These are phyloP conservation scores for Argentina anserina DNA, from an alignment of 306 rosid genomes.

Conservation along the genomic window DNA sequence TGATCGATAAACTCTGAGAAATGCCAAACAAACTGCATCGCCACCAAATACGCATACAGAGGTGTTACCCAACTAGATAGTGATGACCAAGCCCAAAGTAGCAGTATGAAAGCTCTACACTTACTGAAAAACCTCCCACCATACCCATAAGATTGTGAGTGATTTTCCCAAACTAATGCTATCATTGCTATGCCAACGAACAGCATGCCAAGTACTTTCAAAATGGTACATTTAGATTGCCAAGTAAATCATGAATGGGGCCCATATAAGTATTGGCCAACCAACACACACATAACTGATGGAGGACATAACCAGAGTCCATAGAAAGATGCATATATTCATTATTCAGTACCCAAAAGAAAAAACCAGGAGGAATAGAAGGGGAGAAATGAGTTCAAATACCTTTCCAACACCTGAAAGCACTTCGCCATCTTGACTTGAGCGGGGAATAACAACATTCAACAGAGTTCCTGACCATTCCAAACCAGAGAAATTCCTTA, in stretches of 20 bases:
- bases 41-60: not conserved
- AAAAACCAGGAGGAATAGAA: not conserved
- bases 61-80: not conserved
- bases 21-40: not conserved
- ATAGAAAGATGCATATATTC: not conserved
- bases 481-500: constrained; percentile 14
- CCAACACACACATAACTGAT: not conserved
- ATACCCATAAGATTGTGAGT: not conserved
- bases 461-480: constrained; percentile 53
- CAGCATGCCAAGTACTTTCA: not conserved
- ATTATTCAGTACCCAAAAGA: too few species aligned
- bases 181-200: not conserved
- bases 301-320: not conserved
- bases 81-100: not conserved
- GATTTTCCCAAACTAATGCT: not conserved
- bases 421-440: constrained; percentile 37
- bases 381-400: constrained; percentile 2
- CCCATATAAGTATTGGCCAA: not conserved
- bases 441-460: constrained; percentile 71
- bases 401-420: constrained; percentile 75
- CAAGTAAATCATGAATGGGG: not conserved
- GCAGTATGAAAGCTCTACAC: not conserved
- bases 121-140: not conserved
- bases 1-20: not conserved
- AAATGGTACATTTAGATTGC: not conserved